These are phyloP conservation scores for Garcia nutans DNA, from an alignment of 345 rosid species.

Conservation along the genomic window DNA sequence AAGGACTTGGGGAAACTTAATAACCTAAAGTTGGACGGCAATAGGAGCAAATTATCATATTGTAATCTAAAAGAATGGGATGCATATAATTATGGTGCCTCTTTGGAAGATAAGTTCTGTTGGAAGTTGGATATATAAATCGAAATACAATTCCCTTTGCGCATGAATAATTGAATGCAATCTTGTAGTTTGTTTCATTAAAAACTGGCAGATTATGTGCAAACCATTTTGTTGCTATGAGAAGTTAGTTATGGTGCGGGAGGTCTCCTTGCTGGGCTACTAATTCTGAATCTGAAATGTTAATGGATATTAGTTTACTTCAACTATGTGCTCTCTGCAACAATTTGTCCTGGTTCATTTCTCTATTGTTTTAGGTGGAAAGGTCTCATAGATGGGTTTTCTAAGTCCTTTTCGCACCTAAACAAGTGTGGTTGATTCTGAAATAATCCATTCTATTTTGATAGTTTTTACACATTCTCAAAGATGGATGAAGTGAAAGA, in stretches of 20 bases:
- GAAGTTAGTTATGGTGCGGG: background rate
- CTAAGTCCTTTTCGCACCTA: background rate
- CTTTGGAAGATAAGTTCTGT: slow-evolving; percentile 2
- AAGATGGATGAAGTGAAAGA: slow-evolving; percentile 78
- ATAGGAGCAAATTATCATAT: background rate
- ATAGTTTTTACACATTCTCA: slow-evolving; percentile 82
- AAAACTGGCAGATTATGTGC: background rate
- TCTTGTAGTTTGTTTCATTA: background rate
- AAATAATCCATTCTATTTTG: slow-evolving; percentile 17
- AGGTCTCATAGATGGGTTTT: background rate
- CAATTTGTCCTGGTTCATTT: background rate
- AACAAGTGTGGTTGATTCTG: slow-evolving; percentile 6
- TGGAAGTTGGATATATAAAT: background rate
- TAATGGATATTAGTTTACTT: background rate
- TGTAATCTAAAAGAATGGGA: background rate
- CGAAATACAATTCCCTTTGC: no score
- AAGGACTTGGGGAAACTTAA: background rate
- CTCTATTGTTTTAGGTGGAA: background rate
- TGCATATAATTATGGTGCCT: background rate
- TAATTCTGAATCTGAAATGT: background rate
- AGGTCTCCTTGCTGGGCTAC: background rate
- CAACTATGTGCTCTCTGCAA: background rate
- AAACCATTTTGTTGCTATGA: background rate
- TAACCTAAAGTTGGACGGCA: background rate
- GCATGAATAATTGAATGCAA: background rate